Percentiles rank a stretch among this genome's conserved stretches.
phyloP scores from a whole-genome alignment of 2,329 filamentous ascomycete species.

The Fusarium sp. region DNA sequence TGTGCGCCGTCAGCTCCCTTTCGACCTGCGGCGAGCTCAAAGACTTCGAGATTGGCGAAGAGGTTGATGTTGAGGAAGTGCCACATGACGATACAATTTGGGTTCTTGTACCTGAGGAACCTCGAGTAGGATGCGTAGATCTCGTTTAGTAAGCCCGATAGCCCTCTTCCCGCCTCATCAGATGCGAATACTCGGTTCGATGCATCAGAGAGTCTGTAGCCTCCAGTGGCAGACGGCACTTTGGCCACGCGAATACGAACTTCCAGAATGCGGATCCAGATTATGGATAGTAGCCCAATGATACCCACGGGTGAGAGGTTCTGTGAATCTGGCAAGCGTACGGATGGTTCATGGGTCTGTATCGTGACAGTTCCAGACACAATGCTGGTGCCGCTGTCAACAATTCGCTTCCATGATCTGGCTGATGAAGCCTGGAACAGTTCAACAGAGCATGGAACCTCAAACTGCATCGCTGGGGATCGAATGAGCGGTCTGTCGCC shows the following conservation, averaged over 20 bases:
- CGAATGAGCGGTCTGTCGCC: not conserved
- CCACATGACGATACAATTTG: slow-evolving; percentile 18
- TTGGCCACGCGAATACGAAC: not conserved
- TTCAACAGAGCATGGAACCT: slow-evolving; percentile 1
- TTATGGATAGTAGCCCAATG: not conserved
- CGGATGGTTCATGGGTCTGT: not conserved
- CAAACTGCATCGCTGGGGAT: not conserved
- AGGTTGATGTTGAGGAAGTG: slow-evolving; percentile 4
- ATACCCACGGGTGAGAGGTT: not conserved
- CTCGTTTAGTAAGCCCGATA: not conserved
- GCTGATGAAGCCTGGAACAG: slow-evolving; percentile 6
- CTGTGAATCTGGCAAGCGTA: not conserved
- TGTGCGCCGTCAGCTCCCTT: not conserved
- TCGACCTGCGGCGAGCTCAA: slow-evolving; percentile 7
- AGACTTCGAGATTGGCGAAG: not conserved
- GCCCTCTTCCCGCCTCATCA: not conserved
- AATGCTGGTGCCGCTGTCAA: not conserved
- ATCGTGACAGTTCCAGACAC: not conserved
- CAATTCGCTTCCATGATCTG: not conserved
- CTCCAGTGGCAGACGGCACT: not conserved
- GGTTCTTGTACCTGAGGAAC: slow-evolving; percentile 1
- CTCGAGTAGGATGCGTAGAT: not conserved
- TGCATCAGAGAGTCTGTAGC: not conserved
- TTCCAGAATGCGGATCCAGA: slow-evolving; percentile 12
- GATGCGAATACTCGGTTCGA: not conserved